Base-by-base conservation (phyloP, 192 early-diverging fungal species). In the Coemansia sp. region DNA sequence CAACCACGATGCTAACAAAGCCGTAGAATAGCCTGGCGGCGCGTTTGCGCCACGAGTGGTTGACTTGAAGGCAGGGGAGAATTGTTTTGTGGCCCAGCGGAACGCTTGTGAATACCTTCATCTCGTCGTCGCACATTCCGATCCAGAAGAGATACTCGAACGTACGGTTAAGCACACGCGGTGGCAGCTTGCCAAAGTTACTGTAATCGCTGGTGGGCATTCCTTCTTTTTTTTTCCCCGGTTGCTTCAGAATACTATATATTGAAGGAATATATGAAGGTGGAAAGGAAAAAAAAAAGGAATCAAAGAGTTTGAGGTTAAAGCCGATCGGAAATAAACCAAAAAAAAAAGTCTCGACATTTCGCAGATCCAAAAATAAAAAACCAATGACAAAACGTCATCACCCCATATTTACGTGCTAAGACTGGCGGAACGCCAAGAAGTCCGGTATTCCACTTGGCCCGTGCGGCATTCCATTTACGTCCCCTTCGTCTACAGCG, bases 101-200 rank as follows among this genome's bases (percentile, higher is more conserved):
- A 61, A 79, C 42, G 10, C 33, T 23, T 9, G 65, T 38, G 36
- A 53, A 67, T 32, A 62, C 42, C 0, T 36, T 19, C 43, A 48
- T 55, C 63, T 69, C 19, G 59, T n/a, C 32, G 48, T 64, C 70
- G n/a, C 46, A 46, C 22, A 59, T 43, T 13, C 61, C 52, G 11
- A 62, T 29, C 77, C 77, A 79, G 59, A 73, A 79, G 15, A 79
- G 41, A 54, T 74, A 71, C 61, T 63, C 71, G 45, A 74, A 65
- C 15, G 74, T 63, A 38, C 66, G 71, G 9, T 42, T 40, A 15
- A 73, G 57, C 8, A 67, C n/a, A 7, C 61, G 57, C 9, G 50
- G 41, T 3, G 76, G 71, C 32, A 73, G 52, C 48, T 29, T 60
- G n/a, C 29, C 55, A 17, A 52, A 25, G 15, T 17, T 17, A 45